Conservation (phyloP, 768 basidiomycete genomes). For the Gautieria morchelliformis region DNA sequence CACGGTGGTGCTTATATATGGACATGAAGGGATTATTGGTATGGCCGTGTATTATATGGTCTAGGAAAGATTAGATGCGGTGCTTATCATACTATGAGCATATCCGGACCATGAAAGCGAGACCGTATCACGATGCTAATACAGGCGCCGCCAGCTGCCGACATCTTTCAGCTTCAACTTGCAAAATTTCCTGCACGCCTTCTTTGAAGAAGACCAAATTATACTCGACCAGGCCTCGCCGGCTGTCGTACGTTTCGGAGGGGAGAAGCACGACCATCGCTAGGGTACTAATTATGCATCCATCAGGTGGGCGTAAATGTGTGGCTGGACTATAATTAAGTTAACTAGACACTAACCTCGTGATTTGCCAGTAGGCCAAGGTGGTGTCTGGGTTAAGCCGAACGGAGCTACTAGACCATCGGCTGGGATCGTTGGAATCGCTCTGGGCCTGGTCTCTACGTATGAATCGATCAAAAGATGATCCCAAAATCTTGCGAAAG, state of each 20-base stretch:
- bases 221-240: slow-evolving; percentile 72
- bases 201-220: slow-evolving; percentile 81
- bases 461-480: not conserved
- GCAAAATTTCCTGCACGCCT: slow-evolving; percentile 75
- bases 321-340: no score
- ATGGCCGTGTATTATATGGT: no score
- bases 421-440: slow-evolving; percentile 9
- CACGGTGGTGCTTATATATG: no score
- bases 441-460: slow-evolving; percentile 9
- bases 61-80: no score
- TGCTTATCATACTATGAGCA: no score
- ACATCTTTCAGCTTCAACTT: slow-evolving; percentile 38
- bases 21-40: no score
- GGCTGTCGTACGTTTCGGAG: slow-evolving; percentile 59
- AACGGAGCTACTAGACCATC: slow-evolving; percentile 14
- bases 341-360: slow-evolving; percentile 32
- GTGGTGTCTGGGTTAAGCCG: slow-evolving; percentile 58
- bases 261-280: slow-evolving; percentile 55
- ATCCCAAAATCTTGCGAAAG: not conserved
- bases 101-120: no score
- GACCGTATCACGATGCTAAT: no score
- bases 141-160: not conserved
- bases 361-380: slow-evolving; percentile 78
- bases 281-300: slow-evolving; percentile 13
- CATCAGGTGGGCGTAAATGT: not conserved